Evolutionary conservation across 257 asterid genomes (phyloP).

Genomic region (Henckelia pumila): DNA sequence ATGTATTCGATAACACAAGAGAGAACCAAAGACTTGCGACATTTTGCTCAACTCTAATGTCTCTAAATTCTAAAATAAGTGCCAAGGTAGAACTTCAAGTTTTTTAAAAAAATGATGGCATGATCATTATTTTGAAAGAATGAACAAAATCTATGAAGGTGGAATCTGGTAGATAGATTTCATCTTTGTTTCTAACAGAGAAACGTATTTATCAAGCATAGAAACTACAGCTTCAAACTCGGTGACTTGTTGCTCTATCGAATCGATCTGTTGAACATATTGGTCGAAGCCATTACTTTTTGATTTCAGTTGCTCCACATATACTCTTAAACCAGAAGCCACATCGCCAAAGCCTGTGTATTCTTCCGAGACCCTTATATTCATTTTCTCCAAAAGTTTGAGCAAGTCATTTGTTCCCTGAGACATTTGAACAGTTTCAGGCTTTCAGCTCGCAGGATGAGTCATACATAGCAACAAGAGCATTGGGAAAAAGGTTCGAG

Average conservation of each 20-base stretch:
- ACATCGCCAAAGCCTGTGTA: constrained; percentile 85
- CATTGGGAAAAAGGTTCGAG: constrained; percentile 5
- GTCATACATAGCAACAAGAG: background rate
- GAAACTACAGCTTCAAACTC: constrained; percentile 89
- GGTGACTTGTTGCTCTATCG: constrained; percentile 74
- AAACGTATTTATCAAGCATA: constrained; percentile 76
- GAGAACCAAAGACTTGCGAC: too few relatives aligned
- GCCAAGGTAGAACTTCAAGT: too few relatives aligned
- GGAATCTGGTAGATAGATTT: constrained; percentile 58
- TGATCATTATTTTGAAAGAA: background rate
- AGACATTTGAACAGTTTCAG: constrained; percentile 3
- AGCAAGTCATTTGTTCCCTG: constrained; percentile 78
- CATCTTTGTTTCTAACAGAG: constrained; percentile 80
- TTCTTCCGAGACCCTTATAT: constrained; percentile 77
- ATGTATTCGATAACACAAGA: too few relatives aligned
- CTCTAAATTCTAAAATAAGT: too few relatives aligned
- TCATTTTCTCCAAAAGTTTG: constrained; percentile 87
- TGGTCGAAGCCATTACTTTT: constrained; percentile 68
- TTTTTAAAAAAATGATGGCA: too few relatives aligned
- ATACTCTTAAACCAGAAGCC: constrained; percentile 84
- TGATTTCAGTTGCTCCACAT: constrained; percentile 84
- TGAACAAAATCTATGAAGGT: constrained; percentile 28
- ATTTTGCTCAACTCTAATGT: too few relatives aligned
- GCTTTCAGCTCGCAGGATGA: background rate
- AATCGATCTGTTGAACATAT: constrained; percentile 69